Conservation (phyloP, 768 basidiomycete genomes). For the Nidula microcarpa region DNA sequence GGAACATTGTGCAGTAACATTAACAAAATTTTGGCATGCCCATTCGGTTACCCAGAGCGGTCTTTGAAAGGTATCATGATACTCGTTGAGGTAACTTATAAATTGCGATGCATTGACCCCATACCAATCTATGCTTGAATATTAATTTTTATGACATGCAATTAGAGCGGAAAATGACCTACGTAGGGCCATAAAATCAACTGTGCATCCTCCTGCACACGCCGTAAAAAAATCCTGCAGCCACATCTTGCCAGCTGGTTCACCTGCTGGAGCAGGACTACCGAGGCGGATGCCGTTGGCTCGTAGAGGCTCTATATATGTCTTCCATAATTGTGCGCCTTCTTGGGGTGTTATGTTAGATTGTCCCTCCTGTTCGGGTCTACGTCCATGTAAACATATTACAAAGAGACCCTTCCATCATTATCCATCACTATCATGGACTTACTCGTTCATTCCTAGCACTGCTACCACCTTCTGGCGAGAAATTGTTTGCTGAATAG, state of each 20-base stretch:
- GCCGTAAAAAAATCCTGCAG: slow-evolving; percentile 46
- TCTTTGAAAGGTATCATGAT: slow-evolving; percentile 45
- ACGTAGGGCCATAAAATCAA: slow-evolving; percentile 58
- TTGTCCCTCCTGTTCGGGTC: slow-evolving; percentile 27
- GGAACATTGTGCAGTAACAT: slow-evolving; percentile 39
- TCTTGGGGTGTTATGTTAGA: slow-evolving; percentile 45
- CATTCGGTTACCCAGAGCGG: slow-evolving; percentile 63
- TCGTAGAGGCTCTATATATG: slow-evolving; percentile 47
- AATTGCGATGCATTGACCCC: slow-evolving; percentile 47
- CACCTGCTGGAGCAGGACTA: slow-evolving; percentile 50
- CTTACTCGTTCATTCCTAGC: slow-evolving; percentile 27
- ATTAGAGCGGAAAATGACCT: slow-evolving; percentile 12
- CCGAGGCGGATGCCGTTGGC: slow-evolving; percentile 43
- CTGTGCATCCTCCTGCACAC: slow-evolving; percentile 47
- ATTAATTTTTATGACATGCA: neutral
- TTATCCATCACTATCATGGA: too few species aligned
- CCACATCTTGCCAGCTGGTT: slow-evolving; percentile 52
- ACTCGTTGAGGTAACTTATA: slow-evolving; percentile 44
- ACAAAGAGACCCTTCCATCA: too few species aligned
- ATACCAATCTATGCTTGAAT: slow-evolving; percentile 38
- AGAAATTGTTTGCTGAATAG: slow-evolving; percentile 33
- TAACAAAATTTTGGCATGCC: slow-evolving; percentile 51
- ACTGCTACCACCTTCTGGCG: slow-evolving; percentile 25
- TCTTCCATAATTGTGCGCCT: slow-evolving; percentile 49
- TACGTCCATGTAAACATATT: too few species aligned